Evolutionary conservation across 2,329 filamentous ascomycete species (phyloP).

Genomic region (Domatiomyces globalis): DNA sequence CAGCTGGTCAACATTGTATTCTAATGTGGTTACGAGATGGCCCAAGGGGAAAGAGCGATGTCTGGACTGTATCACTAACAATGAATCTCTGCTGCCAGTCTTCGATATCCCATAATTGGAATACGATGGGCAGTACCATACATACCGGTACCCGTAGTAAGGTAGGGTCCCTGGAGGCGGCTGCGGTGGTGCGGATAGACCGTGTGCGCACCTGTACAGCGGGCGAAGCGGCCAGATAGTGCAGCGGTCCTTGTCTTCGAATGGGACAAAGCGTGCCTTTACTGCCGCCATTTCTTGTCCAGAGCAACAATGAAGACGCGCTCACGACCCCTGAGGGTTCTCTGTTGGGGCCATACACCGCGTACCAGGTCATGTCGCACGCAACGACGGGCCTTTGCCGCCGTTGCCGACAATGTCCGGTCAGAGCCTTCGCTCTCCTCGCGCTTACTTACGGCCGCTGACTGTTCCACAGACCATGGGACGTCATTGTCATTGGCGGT

Average conservation of each 20-base stretch:
- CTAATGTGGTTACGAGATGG: conserved; percentile 12
- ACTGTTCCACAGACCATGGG: conserved; percentile 46
- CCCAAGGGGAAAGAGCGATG: background rate
- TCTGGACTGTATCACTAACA: background rate
- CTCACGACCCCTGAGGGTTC: conserved; percentile 6
- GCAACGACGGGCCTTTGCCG: conserved; percentile 15
- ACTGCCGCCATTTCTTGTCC: background rate
- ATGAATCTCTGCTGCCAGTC: background rate
- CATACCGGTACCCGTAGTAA: too few species aligned
- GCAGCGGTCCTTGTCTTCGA: background rate
- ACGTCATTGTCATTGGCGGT: conserved; percentile 91
- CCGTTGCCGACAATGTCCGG: conserved; percentile 13
- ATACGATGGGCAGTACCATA: too few species aligned
- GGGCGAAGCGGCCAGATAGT: background rate
- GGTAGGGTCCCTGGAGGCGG: too few species aligned
- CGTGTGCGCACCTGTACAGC: background rate
- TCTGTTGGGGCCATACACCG: conserved; percentile 17
- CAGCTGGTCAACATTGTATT: conserved; percentile 62
- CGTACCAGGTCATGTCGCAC: conserved; percentile 11
- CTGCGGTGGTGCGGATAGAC: background rate
- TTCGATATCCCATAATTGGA: too few species aligned
- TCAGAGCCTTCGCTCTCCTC: conserved; percentile 1
- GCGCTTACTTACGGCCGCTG: conserved; percentile 1
- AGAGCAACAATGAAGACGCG: conserved; percentile 6
- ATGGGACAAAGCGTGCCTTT: too few species aligned